Conservation (phyloP, 306 rosid genomes). For the Cucurbita pepo region DNA sequence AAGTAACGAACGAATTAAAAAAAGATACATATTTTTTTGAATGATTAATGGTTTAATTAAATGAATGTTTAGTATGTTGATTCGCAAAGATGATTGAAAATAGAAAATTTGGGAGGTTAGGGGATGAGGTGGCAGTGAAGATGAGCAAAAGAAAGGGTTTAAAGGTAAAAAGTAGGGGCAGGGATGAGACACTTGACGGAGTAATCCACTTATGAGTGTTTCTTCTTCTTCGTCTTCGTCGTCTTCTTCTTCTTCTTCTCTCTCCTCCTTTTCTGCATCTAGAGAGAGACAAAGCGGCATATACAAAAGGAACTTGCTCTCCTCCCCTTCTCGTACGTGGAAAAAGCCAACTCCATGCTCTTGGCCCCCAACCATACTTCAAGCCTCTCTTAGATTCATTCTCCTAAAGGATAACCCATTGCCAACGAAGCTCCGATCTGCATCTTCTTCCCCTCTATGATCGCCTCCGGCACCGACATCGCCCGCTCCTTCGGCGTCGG, state of each 20-base stretch:
- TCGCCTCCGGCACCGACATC: slow-evolving; percentile 27
- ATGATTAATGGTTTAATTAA: too few species aligned
- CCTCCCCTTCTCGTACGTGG: background rate
- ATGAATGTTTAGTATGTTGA: too few species aligned
- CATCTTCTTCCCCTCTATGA: slow-evolving; percentile 33
- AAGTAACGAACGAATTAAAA: too few species aligned
- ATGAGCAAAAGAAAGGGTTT: too few species aligned
- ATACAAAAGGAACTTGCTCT: background rate
- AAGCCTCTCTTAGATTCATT: background rate
- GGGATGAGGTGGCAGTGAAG: too few species aligned
- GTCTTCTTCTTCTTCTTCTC: background rate
- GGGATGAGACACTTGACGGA: background rate
- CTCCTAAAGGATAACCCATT: background rate
- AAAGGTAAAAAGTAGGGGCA: too few species aligned
- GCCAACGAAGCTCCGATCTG: slow-evolving; percentile 10
- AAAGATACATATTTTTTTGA: too few species aligned
- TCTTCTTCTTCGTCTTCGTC: background rate
- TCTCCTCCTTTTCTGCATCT: background rate
- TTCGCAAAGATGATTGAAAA: too few species aligned
- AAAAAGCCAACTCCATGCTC: background rate
- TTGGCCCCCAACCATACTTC: background rate
- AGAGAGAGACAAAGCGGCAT: background rate
- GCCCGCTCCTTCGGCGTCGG: slow-evolving; percentile 28
- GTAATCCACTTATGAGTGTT: background rate
- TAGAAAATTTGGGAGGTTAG: too few species aligned